These are phyloP conservation scores for Rubia occidens DNA, from an alignment of 305 asterid genomes.

Conservation along the genomic window DNA sequence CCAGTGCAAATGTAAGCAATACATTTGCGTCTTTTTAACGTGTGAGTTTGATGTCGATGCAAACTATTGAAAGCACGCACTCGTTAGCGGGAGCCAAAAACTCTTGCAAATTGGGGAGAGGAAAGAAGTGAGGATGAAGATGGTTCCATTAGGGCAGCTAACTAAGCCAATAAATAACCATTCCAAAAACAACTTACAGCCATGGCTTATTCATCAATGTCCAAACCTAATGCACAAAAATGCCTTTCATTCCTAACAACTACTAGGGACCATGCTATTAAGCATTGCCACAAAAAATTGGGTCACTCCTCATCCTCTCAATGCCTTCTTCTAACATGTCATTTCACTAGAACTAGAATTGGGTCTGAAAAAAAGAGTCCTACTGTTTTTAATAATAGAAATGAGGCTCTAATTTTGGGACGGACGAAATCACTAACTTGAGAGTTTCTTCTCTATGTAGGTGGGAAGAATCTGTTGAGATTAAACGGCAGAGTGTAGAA, in stretches of 20 bases:
- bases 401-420: background rate
- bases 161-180: background rate
- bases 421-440: background rate
- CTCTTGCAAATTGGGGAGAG: too few species aligned
- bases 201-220: background rate
- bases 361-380: background rate
- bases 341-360: background rate
- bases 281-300: conserved; percentile 15
- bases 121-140: background rate
- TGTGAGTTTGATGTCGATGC: too few species aligned
- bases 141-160: background rate
- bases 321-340: background rate
- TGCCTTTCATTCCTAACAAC: conserved; percentile 2
- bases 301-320: background rate
- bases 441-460: conserved; percentile 37
- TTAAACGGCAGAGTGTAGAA: conserved; percentile 92
- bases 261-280: background rate
- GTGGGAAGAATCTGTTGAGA: conserved; percentile 93
- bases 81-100: too few species aligned
- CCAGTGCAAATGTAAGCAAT: too few species aligned
- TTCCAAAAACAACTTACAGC: background rate
- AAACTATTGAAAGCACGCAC: too few species aligned
- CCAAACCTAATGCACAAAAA: background rate
- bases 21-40: too few species aligned
- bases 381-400: background rate